Percentiles rank a stretch among this genome's conserved stretches.
Conservation (phyloP, 2,329 filamentous ascomycete species). For the Epichloe hybrida region DNA sequence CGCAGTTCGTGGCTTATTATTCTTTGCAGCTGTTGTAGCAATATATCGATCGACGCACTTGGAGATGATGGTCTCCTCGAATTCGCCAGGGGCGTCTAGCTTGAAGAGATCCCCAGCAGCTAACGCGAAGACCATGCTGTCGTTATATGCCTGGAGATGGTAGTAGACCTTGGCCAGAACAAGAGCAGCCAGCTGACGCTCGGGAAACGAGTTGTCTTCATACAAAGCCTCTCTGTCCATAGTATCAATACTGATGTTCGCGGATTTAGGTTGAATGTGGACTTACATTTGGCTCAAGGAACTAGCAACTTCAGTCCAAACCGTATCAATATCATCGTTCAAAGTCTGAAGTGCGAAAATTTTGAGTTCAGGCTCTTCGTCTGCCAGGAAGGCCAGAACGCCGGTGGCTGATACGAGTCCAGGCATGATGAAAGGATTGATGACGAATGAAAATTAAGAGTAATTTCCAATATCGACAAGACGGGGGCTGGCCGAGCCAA, state of each 20-base stretch:
- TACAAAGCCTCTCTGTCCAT: slow-evolving; percentile 75
- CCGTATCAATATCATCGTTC: slow-evolving; percentile 89
- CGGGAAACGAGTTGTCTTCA: slow-evolving; percentile 88
- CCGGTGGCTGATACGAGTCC: slow-evolving; percentile 88
- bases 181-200: slow-evolving; percentile 85
- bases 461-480: neutral
- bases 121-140: slow-evolving; percentile 96
- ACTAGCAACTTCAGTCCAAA: slow-evolving; percentile 95
- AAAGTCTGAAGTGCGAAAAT: slow-evolving; percentile 89
- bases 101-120: slow-evolving; percentile 92
- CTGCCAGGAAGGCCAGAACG: slow-evolving; percentile 86
- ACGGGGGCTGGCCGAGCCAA: neutral
- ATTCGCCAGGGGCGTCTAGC: slow-evolving; percentile 81
- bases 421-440: slow-evolving; percentile 49
- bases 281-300: slow-evolving; percentile 82
- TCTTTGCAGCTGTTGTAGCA: slow-evolving; percentile 47
- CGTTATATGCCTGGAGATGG: slow-evolving; percentile 95
- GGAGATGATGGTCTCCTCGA: slow-evolving; percentile 96
- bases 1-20: slow-evolving; percentile 29
- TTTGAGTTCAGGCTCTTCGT: slow-evolving; percentile 88
- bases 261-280: neutral
- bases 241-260: neutral
- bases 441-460: slow-evolving; percentile 2
- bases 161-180: slow-evolving; percentile 98
- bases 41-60: slow-evolving; percentile 99